A percentile compares a stretch with the other conserved stretches of the same genome.
Conservation (phyloP, 202 grass and related monocot genomes). For the Cymbopogon flexuosus region DNA sequence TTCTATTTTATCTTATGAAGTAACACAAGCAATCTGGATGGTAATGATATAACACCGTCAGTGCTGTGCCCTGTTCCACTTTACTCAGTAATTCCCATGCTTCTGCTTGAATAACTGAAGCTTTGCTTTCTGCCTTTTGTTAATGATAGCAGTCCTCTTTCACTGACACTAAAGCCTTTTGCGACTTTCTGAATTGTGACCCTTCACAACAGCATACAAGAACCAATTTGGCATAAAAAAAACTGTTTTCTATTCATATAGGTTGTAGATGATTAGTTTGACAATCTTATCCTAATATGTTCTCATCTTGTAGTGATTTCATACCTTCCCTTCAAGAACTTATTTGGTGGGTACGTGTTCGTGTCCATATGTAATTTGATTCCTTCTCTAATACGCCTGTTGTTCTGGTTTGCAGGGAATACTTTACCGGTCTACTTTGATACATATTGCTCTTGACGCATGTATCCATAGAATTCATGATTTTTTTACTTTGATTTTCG, state of each 20-base stretch:
- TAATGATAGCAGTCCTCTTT: not conserved
- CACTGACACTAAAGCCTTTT: not conserved
- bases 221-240: not conserved
- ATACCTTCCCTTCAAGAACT: not conserved
- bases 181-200: not conserved
- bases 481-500: not conserved
- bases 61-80: not conserved
- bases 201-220: not conserved
- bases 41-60: not conserved
- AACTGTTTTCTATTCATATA: not conserved
- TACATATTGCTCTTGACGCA: slow-evolving; percentile 68
- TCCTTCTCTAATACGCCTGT: not conserved
- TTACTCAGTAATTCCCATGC: not conserved
- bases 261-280: not conserved
- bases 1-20: not conserved
- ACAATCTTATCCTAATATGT: not conserved
- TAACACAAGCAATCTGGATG: not conserved
- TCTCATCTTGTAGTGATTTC: not conserved
- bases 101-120: not conserved
- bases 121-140: not conserved
- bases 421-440: slow-evolving; percentile 52
- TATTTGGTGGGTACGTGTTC: not conserved
- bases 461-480: slow-evolving; percentile 53
- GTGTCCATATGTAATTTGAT: not conserved
- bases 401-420: slow-evolving; percentile 57